Evolutionary conservation across 2,329 filamentous ascomycete species (phyloP).

Genomic region (Plenodomus tracheiphilus): DNA sequence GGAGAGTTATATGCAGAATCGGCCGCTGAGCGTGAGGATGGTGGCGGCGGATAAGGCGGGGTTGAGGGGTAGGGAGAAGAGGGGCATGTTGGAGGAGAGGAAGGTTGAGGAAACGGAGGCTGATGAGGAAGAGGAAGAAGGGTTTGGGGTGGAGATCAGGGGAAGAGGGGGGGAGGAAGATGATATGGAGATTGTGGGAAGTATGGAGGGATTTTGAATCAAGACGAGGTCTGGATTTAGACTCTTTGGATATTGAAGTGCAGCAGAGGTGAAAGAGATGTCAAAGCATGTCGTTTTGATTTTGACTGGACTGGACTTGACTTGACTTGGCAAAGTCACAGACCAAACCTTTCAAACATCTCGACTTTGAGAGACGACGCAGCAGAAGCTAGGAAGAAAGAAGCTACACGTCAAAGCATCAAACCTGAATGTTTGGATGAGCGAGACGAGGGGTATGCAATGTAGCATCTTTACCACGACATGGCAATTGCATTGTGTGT

Average conservation of each 20-base stretch:
- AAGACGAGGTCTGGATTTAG: neutral
- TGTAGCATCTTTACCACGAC: no score
- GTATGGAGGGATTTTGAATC: conserved; percentile 39
- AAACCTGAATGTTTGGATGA: no score
- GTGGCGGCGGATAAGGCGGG: conserved; percentile 38
- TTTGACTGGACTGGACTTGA: no score
- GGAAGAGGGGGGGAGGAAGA: conserved; percentile 9
- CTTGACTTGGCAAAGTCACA: no score
- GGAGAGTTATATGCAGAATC: conserved; percentile 43
- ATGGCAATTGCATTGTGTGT: no score
- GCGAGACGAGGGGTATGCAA: no score
- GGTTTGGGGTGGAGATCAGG: conserved; percentile 3
- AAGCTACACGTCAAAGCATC: no score
- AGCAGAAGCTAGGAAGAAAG: no score
- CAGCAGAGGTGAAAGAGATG: neutral
- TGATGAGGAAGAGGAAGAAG: conserved; percentile 13
- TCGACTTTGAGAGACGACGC: no score
- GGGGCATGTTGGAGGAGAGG: conserved; percentile 14
- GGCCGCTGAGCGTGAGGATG: conserved; percentile 42
- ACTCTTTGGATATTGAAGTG: neutral
- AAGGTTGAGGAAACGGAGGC: conserved; percentile 6
- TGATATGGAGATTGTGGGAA: conserved; percentile 36
- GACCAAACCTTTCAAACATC: no score
- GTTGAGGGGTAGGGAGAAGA: conserved; percentile 27
- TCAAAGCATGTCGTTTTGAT: neutral